Percentiles rank a stretch among this genome's conserved stretches.
These are phyloP conservation scores for Boletellus sp. DNA, from an alignment of 768 basidiomycete genomes.

Conservation along the genomic window DNA sequence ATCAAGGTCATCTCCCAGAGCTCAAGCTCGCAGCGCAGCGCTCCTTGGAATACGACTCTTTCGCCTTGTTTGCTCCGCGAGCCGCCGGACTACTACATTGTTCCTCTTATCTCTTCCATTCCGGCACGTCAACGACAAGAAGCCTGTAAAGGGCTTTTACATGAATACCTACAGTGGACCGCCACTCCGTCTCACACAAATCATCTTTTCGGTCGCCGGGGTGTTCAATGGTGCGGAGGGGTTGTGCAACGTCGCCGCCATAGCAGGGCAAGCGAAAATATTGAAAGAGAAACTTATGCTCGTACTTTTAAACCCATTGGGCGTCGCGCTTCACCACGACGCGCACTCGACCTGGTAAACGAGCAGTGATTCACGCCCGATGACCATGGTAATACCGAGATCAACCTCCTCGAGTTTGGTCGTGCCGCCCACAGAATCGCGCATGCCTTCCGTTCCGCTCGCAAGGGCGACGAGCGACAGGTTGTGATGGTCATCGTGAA, in stretches of 20 bases:
- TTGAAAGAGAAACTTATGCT: conserved; percentile 60
- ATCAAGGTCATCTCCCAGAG: conserved; percentile 75
- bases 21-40: conserved; percentile 69
- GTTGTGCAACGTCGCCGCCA: conserved; percentile 51
- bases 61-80: conserved; percentile 51
- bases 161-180: conserved; percentile 62
- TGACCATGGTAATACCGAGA: too few relatives aligned
- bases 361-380: too few relatives aligned
- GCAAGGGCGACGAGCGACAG: too few relatives aligned
- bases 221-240: conserved; percentile 49
- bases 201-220: conserved; percentile 59
- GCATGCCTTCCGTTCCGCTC: too few relatives aligned
- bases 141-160: conserved; percentile 57
- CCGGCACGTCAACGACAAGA: conserved; percentile 60
- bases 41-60: conserved; percentile 55
- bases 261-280: conserved; percentile 56
- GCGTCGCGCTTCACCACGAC: conserved; percentile 47
- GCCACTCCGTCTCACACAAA: conserved; percentile 59
- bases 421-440: too few relatives aligned
- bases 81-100: conserved; percentile 56
- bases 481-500: too few relatives aligned
- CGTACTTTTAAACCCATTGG: conserved; percentile 54
- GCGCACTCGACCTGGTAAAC: too few relatives aligned
- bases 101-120: conserved; percentile 65
- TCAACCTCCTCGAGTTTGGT: too few relatives aligned